Base-by-base conservation (phyloP, 2,329 filamentous ascomycete species). In the Cordyceps farinosa region DNA sequence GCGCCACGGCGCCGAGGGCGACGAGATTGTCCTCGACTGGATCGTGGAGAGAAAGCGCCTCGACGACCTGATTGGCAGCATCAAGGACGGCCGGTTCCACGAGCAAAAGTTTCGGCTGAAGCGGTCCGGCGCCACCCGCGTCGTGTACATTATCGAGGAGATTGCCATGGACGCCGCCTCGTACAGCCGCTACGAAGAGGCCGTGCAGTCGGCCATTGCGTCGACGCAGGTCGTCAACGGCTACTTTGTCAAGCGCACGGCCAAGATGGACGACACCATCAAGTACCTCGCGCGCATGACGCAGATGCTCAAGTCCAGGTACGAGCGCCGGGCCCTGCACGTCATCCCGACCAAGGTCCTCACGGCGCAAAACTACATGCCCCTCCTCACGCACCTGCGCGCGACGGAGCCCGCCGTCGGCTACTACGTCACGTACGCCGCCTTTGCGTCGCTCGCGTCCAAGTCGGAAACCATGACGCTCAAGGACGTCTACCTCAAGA, bases 21-120 rank as follows among this genome's bases (percentile, higher is more conserved):
- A 86, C 64, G 90, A 93, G 72, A 76, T 94, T 13, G 85, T 92
- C 53, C 79, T 95, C 5, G 90, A 94, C 73, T 91, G 88, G 81
- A 90, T 95, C 51, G 84, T 92, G 1, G 91, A 95, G 75, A 83
- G 91, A 65, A 95, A 95, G 72, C 82, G 91, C 9, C 82, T 93
- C 0, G 90, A 94, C 70, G 91, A 95, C 72, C 77, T 95, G 53
- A 82, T 94, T n/a, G 79, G 83, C 57, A 92, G 89, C 66, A 91
- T 95, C 76, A 92, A 90, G 73, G 91, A 94, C 66, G 90, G 90
- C 1, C 86, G 91, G 2, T 94, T 92, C 69, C 88, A 89, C 68
- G 91, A 95, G 72, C 91, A 95, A 72, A 94, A 95, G 72, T 94
- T 92, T 71, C 87, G 91, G 1, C 80, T 94, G 11, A 83, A 84